A percentile compares a stretch with the other conserved stretches of the same genome.
Evolutionary conservation across 306 rosid genomes (phyloP).

Genomic region (Bauhinia variegata): DNA sequence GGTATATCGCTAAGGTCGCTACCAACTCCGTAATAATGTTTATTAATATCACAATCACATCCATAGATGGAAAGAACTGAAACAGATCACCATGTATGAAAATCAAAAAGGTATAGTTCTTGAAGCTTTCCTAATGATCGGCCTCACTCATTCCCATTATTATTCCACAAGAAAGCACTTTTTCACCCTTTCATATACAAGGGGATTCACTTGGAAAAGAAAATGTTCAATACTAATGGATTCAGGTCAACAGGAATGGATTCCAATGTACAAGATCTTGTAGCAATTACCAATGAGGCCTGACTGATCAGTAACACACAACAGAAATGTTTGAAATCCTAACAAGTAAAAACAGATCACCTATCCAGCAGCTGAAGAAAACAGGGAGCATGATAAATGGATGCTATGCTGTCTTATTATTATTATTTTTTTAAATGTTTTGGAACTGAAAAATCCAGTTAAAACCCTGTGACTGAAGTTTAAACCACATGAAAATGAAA

Average conservation of each 20-base stretch:
- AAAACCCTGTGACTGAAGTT: constrained; percentile 10
- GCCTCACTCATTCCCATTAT: not conserved
- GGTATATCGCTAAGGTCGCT: not conserved
- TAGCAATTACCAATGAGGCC: too few relatives aligned
- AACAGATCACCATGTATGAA: constrained; percentile 5
- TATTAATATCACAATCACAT: constrained; percentile 1
- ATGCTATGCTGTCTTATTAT: constrained; percentile 2
- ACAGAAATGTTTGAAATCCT: too few relatives aligned
- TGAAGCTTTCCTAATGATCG: not conserved
- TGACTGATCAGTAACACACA: too few relatives aligned
- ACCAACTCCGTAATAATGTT: not conserved
- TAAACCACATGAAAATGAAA: constrained; percentile 10
- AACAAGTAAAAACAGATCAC: too few relatives aligned
- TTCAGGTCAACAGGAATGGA: too few relatives aligned
- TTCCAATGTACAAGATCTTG: too few relatives aligned
- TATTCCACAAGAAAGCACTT: too few relatives aligned
- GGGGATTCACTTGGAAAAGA: too few relatives aligned
- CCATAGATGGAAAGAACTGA: constrained; percentile 11
- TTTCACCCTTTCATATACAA: too few relatives aligned
- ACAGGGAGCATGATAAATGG: not conserved
- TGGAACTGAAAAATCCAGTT: not conserved
- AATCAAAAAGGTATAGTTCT: not conserved
- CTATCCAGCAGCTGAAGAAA: not conserved
- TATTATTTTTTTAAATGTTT: not conserved
- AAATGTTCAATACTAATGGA: too few relatives aligned